A percentile compares a stretch with the other conserved stretches of the same genome.
phyloP scores from a whole-genome alignment of 2,329 filamentous ascomycete species.

The Penicillium sp. region DNA sequence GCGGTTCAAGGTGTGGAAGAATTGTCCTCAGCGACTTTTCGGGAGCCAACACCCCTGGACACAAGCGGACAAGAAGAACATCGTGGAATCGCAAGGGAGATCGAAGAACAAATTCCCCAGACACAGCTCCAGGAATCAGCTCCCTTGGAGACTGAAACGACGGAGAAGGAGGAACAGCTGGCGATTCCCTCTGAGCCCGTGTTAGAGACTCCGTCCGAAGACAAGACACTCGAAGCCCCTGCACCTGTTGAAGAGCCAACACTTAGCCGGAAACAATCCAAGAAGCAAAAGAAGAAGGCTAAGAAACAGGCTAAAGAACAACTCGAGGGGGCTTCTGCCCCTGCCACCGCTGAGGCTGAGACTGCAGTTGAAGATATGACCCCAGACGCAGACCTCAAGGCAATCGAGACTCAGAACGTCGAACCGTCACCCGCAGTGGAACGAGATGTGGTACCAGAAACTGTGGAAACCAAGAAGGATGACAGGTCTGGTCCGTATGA shows the following conservation, averaged over 20 bases:
- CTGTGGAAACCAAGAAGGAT: background rate
- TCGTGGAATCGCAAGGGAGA: background rate
- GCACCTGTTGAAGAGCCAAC: conserved; percentile 2
- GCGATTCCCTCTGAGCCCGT: background rate
- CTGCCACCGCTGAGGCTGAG: conserved; percentile 11
- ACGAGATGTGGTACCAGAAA: background rate
- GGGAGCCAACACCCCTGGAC: background rate
- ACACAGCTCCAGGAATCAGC: background rate
- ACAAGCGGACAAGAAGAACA: background rate
- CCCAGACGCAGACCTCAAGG: conserved; percentile 1
- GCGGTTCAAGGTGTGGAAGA: background rate
- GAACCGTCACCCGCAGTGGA: background rate
- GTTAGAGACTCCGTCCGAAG: background rate
- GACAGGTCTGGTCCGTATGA: background rate
- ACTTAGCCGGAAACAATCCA: conserved; percentile 24
- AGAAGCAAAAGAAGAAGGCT: conserved; percentile 31
- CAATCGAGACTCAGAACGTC: background rate
- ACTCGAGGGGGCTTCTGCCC: background rate
- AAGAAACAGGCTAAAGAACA: conserved; percentile 23
- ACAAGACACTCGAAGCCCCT: background rate
- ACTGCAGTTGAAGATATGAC: conserved; percentile 4
- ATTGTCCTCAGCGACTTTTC: background rate
- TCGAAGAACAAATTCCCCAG: background rate
- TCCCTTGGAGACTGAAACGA: background rate
- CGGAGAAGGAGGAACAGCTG: background rate